Evolutionary conservation across 2,329 filamentous ascomycete species (phyloP).

Genomic region (Ramularia endophylla): DNA sequence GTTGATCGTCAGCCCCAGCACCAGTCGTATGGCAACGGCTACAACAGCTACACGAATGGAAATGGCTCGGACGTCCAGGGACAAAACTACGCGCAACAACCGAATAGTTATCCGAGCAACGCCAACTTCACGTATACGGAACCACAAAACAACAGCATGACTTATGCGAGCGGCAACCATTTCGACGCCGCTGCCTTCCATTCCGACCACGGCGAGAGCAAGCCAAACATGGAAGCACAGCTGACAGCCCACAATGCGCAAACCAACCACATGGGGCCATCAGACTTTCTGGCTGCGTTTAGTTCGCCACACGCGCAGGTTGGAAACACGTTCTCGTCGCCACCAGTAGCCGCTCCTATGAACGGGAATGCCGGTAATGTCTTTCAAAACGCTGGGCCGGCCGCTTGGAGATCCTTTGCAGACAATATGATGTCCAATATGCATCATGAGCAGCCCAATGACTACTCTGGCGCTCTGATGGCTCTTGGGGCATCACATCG

Average conservation of each 20-base stretch:
- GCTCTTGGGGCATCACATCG: conserved; percentile 12
- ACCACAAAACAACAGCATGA: conserved; percentile 10
- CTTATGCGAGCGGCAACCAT: conserved; percentile 10
- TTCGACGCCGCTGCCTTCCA: conserved; percentile 3
- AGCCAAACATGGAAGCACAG: conserved; percentile 21
- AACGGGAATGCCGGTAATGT: conserved; percentile 9
- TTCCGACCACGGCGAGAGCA: conserved; percentile 13
- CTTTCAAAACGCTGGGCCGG: conserved; percentile 18
- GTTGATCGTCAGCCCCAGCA: conserved; percentile 4
- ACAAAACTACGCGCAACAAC: conserved; percentile 13
- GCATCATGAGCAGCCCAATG: conserved; percentile 4
- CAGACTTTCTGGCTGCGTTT: conserved; percentile 18
- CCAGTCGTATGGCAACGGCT: conserved; percentile 10
- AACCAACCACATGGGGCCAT: conserved; percentile 8
- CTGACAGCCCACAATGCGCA: conserved; percentile 15
- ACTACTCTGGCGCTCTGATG: conserved; percentile 12
- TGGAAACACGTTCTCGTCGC: conserved; percentile 9
- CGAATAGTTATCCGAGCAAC: conserved; percentile 14
- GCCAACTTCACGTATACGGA: conserved; percentile 9
- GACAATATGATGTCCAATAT: conserved; percentile 22
- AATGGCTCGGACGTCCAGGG: conserved; percentile 8
- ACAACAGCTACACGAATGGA: conserved; percentile 9
- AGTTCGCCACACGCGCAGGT: conserved; percentile 11
- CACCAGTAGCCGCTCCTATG: conserved; percentile 8
- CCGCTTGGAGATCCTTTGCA: conserved; percentile 30